phyloP scores from a whole-genome alignment of 371 early-diverging fungal genomes.

The Mucor racemosus region DNA sequence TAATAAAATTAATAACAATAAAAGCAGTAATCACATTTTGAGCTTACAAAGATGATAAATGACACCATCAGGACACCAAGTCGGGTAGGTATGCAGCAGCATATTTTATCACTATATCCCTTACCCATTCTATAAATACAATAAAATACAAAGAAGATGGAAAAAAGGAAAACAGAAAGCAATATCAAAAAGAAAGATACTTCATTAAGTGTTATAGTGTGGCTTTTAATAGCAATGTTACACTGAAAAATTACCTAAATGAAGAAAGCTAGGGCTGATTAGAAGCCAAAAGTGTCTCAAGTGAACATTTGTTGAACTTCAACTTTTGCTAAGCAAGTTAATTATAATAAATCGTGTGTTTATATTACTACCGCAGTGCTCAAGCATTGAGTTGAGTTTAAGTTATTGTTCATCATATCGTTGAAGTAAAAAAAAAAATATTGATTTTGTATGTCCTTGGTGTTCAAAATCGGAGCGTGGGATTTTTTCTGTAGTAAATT shows the following conservation, averaged over 20 bases:
- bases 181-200: background rate
- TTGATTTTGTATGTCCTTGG: background rate
- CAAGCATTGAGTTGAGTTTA: too few species aligned
- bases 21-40: background rate
- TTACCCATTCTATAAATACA: background rate
- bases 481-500: too few species aligned
- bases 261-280: background rate
- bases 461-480: background rate
- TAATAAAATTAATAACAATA: background rate
- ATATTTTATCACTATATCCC: slow-evolving; percentile 22
- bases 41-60: slow-evolving; percentile 28
- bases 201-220: background rate
- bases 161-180: background rate
- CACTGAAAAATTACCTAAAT: background rate
- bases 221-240: slow-evolving; percentile 8
- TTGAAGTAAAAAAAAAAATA: too few species aligned
- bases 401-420: too few species aligned
- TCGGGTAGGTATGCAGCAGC: slow-evolving; percentile 38
- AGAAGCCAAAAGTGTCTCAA: background rate
- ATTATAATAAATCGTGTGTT: too few species aligned
- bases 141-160: background rate
- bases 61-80: slow-evolving; percentile 33
- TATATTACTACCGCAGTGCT: too few species aligned
- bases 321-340: too few species aligned
- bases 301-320: too few species aligned